Evolutionary conservation across 805 yeast species (phyloP), one percentile per base, ranked within the genome.

Genomic region (Wickerhamomyces queroliae): DNA sequence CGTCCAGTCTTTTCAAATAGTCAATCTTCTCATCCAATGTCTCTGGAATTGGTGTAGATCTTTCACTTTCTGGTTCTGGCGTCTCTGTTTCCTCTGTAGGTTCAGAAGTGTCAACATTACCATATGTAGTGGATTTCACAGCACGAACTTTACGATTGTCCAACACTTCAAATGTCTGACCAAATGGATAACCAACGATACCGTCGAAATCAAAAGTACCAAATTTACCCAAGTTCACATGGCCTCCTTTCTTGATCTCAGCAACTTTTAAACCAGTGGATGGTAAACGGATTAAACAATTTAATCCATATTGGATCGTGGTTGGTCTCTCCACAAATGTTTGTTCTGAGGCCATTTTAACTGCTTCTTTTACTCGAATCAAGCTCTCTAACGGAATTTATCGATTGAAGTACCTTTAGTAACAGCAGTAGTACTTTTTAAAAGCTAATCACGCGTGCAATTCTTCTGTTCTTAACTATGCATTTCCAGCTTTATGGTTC

Each of bases 141-240:
- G 83, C 80, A 31, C 59, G 62, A 11, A 78, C 76, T 22, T 59
- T 58, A 37, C 66, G 66, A 43, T 75, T 78, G 32, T 78, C 86
- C 22, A 70, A 55, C 33, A 91, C 83, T 55, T 91, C 97, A 63
- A 90, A 93, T 1, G 95, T 78, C 49, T 86, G 91, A 2, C 98
- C 99, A 53, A 76, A 84, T 6, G 89, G 83, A 51, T 70, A 80
- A 3, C 96, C 97, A 30, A 91, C 59, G 11, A 91, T 72, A 38
- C 76, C 83, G 46, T 80, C 77, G 3, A 83, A 87, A 23, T 72
- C 64, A 58, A 93, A 93, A 0, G 83, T 69, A 16, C 99, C 99
- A 61, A 91, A 93, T 58, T 93, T 91, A 2, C 99, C 99, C 47
- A 93, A 69, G 40, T 78, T 76, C 16, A 93, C 72, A 10, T 73